Base-by-base conservation (phyloP, 2,329 filamentous ascomycete genomes). In the Emergomyces africanus region DNA sequence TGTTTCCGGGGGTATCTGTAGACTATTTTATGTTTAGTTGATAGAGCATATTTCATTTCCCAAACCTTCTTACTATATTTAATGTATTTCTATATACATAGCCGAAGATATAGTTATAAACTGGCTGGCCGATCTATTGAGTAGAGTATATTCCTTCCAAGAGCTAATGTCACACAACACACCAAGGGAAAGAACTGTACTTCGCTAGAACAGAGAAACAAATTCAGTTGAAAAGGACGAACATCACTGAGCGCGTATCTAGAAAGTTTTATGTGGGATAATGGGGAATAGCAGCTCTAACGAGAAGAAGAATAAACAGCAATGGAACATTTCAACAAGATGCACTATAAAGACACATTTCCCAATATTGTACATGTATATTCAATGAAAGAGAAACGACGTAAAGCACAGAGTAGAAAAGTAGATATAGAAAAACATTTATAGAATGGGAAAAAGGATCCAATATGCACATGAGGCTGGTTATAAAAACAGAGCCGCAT, bases 361-460 rank as follows among this genome's bases (percentile, higher is more conserved):
- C 54, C 54, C 15, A 55, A 55, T 55, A 44, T 55, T 44, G 54
- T 55, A 55, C 54, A 55, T 54, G 30, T 53, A 44, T 25, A 56
- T 46, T 57, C 14, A 33, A 48, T 20, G n/a, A 12, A 57, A 30
- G 30, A 57, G 12, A 48, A 25, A 57, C 49, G 9, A 35, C 9
- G 25, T 28, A 10, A 35, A 35, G 33, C 5, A 35, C 33, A 15
- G 12, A 23, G 9, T 8, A 54, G 33, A 8, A 51, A 20, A 57
- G 15, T 20, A 57, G 18, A 50, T 57, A 49, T 5, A 49, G 23
- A 30, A 33, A 30, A 53, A 53, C 14, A 55, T 39, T n/a, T 9
- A 37, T 33, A 41, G 25, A 57, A 44, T 46, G 25, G 39, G n/a
- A 39, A 50, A 48, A 37, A 20, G 28, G 20, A 42, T 25, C 30